Evolutionary conservation across 2,329 filamentous ascomycete genomes (phyloP), one percentile per base, ranked within the genome.

Genomic region (Claviceps arundinis): DNA sequence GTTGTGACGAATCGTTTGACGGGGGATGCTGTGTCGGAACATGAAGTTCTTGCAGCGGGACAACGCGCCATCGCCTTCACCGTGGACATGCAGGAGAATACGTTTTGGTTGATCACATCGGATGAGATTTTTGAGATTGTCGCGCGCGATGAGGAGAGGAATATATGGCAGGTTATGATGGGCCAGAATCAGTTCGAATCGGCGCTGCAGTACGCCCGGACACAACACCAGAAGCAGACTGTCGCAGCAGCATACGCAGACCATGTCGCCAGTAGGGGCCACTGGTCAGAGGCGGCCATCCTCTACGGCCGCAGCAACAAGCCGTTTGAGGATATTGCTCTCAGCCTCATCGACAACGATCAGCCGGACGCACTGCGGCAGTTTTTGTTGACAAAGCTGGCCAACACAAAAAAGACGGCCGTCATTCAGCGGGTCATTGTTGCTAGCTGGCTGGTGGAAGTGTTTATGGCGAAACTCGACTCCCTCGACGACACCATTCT

Each of bases 381-480:
- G 62, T 98, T 98, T 62, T 75, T 98, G 4, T 68, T 91, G 22
- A 87, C 89, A 0, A 96, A 95, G 68, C 73, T 98, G 37, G 77
- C 79, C 7, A 84, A 80, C 0, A 83, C 89, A 63, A 95, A 89
- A 66, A 95, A 90, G 66, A 79, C 84, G 1, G 82, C 84, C 1
- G 74, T 84, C 34, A 98, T 98, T 90, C 93, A 98, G 68, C 77
- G 91, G 54, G 85, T 87, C 57, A 95, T 98, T 89, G 83, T 97
- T 58, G 87, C 91, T 2, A 90, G 85, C 58, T 98, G 93, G 93
- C 77, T 98, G 44, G 77, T 96, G 9, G 93, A 98, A 67, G 78
- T 97, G 2, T 98, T 91, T 68, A 98, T 98, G 89, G 87, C 89
- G 5, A 96, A 95, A 68, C 77, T 98, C 43, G 96, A 98, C 64